phyloP scores from a whole-genome alignment of 176 grass and related monocot genomes.

The Sorghum bicolor region DNA sequence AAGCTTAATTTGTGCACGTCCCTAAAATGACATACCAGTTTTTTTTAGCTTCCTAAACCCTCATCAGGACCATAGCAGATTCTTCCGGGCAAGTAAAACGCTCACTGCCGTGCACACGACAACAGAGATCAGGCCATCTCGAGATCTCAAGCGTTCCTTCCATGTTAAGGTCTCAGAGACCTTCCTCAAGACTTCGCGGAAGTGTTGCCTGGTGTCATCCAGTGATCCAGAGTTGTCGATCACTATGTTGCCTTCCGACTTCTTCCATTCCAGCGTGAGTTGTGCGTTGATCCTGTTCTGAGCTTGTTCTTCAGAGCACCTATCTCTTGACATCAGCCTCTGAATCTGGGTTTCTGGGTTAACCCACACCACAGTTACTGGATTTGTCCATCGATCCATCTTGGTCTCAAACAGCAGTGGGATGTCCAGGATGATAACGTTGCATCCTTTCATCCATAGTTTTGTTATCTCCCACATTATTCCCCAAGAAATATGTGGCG shows the following conservation, averaged over 20 bases:
- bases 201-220: slow-evolving; percentile 62
- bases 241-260: slow-evolving; percentile 67
- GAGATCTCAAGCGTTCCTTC: slow-evolving; percentile 58
- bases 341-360: slow-evolving; percentile 60
- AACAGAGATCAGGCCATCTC: slow-evolving; percentile 66
- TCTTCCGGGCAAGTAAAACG: slow-evolving; percentile 58
- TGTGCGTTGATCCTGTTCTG: slow-evolving; percentile 63
- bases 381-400: slow-evolving; percentile 69
- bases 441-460: slow-evolving; percentile 75
- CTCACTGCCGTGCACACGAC: slow-evolving; percentile 43
- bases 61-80: slow-evolving; percentile 34
- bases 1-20: background rate
- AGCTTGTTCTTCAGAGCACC: slow-evolving; percentile 25
- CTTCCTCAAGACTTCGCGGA: slow-evolving; percentile 47
- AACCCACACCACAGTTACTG: slow-evolving; percentile 86
- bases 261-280: slow-evolving; percentile 63
- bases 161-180: slow-evolving; percentile 56
- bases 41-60: background rate
- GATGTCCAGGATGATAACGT: slow-evolving; percentile 72
- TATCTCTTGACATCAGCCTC: slow-evolving; percentile 64
- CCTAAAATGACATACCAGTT: background rate
- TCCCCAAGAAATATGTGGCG: slow-evolving; percentile 69
- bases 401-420: slow-evolving; percentile 84
- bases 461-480: slow-evolving; percentile 77
- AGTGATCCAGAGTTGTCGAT: slow-evolving; percentile 66